Evolutionary conservation across 495 filamentous ascomycete genomes (phyloP).

Genomic region (Cercophora scortea): DNA sequence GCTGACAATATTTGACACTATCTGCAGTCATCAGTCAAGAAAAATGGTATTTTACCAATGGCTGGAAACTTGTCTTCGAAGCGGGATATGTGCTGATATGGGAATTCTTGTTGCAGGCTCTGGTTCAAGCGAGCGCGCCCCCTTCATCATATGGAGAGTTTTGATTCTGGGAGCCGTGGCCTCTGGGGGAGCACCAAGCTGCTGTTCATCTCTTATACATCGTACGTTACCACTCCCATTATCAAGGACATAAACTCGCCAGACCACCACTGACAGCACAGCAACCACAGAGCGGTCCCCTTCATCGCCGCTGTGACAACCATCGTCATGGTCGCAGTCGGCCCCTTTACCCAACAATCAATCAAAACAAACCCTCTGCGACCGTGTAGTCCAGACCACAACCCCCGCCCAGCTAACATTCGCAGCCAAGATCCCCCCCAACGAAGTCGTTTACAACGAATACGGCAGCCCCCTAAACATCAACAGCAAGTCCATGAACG

Average conservation of each 20-base stretch:
- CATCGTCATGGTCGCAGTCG: not conserved
- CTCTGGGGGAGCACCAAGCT: not conserved
- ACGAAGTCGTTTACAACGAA: not conserved
- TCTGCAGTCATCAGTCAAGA: constrained; percentile 3
- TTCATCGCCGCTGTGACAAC: not conserved
- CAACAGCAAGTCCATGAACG: not conserved
- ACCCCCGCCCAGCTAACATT: not conserved
- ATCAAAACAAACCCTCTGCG: not conserved
- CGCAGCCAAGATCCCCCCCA: not conserved
- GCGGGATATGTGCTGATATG: no score
- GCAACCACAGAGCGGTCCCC: not conserved
- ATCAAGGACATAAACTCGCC: no score
- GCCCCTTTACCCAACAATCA: not conserved
- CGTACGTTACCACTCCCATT: not conserved
- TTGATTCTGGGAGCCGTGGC: constrained; percentile 3
- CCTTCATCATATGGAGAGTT: not conserved
- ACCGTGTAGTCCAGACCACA: not conserved
- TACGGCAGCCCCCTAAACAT: not conserved
- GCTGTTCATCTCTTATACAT: not conserved
- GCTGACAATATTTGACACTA: not conserved
- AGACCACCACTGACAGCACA: no score
- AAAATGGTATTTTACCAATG: no score
- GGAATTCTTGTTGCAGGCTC: not conserved
- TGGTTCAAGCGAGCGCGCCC: constrained; percentile 1
- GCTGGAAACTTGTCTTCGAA: no score